Percentiles rank a stretch among this genome's conserved stretches.
phyloP scores from a whole-genome alignment of 805 yeast species.

The Teunomyces pallodes region DNA sequence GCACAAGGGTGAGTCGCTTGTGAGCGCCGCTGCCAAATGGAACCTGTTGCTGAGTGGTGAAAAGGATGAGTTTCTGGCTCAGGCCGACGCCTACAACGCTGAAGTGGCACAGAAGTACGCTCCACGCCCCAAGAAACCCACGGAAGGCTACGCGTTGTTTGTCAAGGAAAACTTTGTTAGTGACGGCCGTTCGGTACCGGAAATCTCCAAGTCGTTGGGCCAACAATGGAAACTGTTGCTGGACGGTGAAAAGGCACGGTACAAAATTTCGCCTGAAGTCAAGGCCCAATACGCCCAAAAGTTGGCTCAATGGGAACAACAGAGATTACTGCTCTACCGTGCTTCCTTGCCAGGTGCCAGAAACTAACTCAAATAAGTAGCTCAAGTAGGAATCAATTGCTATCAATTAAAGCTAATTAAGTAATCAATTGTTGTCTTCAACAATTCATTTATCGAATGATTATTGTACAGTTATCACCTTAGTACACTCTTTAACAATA shows the following conservation, averaged over 20 bases:
- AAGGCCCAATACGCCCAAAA: conserved; percentile 18
- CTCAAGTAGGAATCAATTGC: conserved; percentile 6
- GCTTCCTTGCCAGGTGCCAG: no score
- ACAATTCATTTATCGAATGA: no score
- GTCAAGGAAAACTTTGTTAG: conserved; percentile 25
- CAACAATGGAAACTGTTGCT: conserved; percentile 31
- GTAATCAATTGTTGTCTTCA: no score
- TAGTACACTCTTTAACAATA: no score
- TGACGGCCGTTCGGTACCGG: conserved; percentile 22
- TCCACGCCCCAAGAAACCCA: conserved; percentile 36
- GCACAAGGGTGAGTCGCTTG: conserved; percentile 13
- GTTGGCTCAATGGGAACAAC: conserved; percentile 29
- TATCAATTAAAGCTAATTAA: conserved; percentile 11
- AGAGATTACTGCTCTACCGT: conserved; percentile 13
- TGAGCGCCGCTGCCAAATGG: conserved; percentile 23
- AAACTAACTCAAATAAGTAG: no score
- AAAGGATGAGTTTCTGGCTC: conserved; percentile 20
- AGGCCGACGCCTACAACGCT: conserved; percentile 30
- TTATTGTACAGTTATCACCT: no score
- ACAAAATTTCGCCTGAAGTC: conserved; percentile 17
- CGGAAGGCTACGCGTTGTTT: conserved; percentile 28
- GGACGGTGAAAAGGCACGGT: conserved; percentile 25
- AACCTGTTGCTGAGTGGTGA: conserved; percentile 24
- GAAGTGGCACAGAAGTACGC: conserved; percentile 20
- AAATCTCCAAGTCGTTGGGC: conserved; percentile 24